Conservation (phyloP, 352 stramenopile species). For the Blastocystis sp. region DNA sequence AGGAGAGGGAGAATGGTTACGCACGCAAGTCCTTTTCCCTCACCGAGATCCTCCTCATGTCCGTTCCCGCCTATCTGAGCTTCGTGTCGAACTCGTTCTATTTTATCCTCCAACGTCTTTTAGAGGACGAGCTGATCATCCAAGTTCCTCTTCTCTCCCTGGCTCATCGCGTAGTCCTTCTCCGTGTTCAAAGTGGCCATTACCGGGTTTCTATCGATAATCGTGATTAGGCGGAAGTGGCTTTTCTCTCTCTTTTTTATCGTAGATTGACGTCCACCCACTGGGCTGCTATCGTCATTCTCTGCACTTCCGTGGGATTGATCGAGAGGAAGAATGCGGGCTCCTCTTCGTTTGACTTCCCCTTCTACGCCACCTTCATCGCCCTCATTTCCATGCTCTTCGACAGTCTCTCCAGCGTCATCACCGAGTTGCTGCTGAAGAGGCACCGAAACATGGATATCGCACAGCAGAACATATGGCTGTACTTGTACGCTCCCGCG, state of each 20-base stretch:
- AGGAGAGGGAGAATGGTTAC: neutral
- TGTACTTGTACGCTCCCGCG: neutral
- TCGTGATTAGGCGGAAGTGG: conserved; percentile 6
- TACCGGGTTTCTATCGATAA: conserved; percentile 12
- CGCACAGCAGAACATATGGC: conserved; percentile 29
- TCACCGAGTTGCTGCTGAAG: conserved; percentile 53
- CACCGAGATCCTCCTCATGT: conserved; percentile 19
- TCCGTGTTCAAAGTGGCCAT: conserved; percentile 17
- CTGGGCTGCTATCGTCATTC: conserved; percentile 22
- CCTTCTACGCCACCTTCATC: conserved; percentile 1
- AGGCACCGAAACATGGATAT: neutral
- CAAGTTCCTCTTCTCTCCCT: neutral
- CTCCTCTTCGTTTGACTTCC: neutral
- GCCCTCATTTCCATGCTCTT: conserved; percentile 14
- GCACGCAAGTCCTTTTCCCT: neutral
- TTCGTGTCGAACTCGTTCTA: conserved; percentile 9
- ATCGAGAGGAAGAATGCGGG: conserved; percentile 21
- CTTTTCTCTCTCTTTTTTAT: neutral
- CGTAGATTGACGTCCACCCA: conserved; percentile 25
- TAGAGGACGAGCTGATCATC: conserved; percentile 54
- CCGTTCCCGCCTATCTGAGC: conserved; percentile 8
- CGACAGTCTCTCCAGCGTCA: neutral
- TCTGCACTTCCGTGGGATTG: conserved; percentile 19
- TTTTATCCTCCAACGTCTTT: conserved; percentile 32
- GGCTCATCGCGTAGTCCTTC: conserved; percentile 22